phyloP scores from a whole-genome alignment of 805 yeast species.

The Yarrowia osloensis region DNA sequence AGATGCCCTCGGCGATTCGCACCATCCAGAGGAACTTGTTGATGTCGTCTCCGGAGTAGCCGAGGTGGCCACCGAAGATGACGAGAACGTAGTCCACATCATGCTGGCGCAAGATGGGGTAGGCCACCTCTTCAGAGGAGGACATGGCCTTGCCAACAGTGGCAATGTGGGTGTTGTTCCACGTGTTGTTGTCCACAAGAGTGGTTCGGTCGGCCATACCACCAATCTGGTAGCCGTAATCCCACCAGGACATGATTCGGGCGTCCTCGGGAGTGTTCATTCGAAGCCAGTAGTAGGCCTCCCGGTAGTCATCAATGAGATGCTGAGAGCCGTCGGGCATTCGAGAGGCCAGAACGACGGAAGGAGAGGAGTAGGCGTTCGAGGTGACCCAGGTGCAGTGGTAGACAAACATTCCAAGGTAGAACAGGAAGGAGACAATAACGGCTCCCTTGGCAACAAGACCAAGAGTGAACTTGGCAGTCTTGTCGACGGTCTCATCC shows the following conservation, averaged over 20 bases:
- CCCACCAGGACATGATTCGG: conserved; percentile 99
- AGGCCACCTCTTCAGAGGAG: conserved; percentile 81
- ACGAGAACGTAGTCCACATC: conserved; percentile 94
- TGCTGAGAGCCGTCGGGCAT: conserved; percentile 81
- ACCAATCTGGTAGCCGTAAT: conserved; percentile 98
- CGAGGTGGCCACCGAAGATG: conserved; percentile 91
- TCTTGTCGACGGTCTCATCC: conserved; percentile 8
- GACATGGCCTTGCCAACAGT: conserved; percentile 99
- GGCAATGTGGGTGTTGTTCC: conserved; percentile 99
- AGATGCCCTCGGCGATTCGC: conserved; percentile 95
- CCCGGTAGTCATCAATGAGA: conserved; percentile 95
- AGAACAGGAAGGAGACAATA: conserved; percentile 65
- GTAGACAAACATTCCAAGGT: conserved; percentile 76
- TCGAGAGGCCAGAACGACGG: conserved; percentile 86
- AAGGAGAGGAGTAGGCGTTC: conserved; percentile 94
- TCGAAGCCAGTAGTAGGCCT: conserved; percentile 97
- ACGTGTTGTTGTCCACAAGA: conserved; percentile 95
- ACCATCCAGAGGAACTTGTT: conserved; percentile 99
- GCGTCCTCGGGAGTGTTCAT: conserved; percentile 98
- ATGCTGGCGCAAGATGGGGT: conserved; percentile 81
- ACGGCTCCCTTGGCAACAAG: conserved; percentile 63
- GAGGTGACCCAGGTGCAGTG: conserved; percentile 98
- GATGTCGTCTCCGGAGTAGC: conserved; percentile 93
- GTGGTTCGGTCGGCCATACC: conserved; percentile 99
- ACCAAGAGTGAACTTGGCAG: conserved; percentile 32